A percentile compares a stretch with the other conserved stretches of the same genome.
These are phyloP conservation scores for Erodium texanum DNA, from an alignment of 441 rosid genomes.

Conservation along the genomic window DNA sequence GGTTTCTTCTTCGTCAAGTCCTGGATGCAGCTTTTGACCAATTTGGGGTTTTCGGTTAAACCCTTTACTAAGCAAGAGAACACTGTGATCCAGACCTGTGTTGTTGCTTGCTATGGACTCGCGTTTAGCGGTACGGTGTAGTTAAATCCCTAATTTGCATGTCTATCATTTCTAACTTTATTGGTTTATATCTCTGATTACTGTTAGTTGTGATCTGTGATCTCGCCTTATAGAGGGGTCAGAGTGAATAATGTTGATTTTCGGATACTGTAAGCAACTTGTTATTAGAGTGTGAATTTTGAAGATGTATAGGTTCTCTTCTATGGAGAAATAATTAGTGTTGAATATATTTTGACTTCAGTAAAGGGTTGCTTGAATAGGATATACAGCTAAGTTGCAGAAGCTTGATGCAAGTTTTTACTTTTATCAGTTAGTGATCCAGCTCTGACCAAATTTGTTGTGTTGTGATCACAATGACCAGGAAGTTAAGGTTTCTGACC, in stretches of 20 bases:
- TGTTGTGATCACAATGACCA: too few relatives aligned
- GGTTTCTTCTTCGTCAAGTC: constrained; percentile 86
- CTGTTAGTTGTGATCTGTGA: too few relatives aligned
- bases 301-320: background rate
- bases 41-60: constrained; percentile 44
- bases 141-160: background rate
- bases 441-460: background rate
- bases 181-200: background rate
- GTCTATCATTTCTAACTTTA: background rate
- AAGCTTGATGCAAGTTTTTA: background rate
- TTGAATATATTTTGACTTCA: too few relatives aligned
- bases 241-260: background rate
- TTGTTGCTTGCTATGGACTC: constrained; percentile 89
- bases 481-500: background rate
- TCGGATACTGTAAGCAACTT: background rate
- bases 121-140: constrained; percentile 57
- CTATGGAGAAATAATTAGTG: background rate
- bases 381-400: background rate
- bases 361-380: background rate
- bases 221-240: too few relatives aligned
- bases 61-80: constrained; percentile 84
- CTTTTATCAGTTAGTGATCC: background rate
- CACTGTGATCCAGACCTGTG: constrained; percentile 83
- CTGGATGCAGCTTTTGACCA: constrained; percentile 62
- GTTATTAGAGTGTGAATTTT: too few relatives aligned